Evolutionary conservation across 2,329 filamentous ascomycete species (phyloP).

Genomic region (Exophiala sideris): DNA sequence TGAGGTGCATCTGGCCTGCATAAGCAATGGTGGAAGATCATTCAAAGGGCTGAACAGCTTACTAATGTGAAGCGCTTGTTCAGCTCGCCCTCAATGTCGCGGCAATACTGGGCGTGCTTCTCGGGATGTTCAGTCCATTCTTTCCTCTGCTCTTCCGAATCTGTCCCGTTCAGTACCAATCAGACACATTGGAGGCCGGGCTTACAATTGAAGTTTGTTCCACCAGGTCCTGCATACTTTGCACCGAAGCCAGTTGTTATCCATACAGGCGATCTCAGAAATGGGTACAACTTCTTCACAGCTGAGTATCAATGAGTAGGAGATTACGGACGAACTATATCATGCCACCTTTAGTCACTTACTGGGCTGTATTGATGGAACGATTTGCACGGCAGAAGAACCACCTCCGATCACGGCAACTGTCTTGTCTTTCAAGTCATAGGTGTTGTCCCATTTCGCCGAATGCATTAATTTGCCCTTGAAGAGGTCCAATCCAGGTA

Average conservation of each 20-base stretch:
- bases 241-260: constrained; percentile 26
- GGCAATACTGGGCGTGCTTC: constrained; percentile 43
- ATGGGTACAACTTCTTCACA: constrained; percentile 30
- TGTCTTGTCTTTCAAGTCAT: constrained; percentile 47
- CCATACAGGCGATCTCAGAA: constrained; percentile 25
- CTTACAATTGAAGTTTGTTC: constrained; percentile 23
- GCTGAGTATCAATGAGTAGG: constrained; percentile 5
- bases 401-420: constrained; percentile 56
- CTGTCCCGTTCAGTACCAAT: constrained; percentile 2
- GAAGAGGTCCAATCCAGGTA: constrained; percentile 53
- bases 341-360: neutral
- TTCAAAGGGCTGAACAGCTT: neutral
- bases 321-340: neutral
- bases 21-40: neutral
- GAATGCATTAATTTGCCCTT: constrained; percentile 55
- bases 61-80: constrained; percentile 49
- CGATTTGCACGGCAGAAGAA: constrained; percentile 54
- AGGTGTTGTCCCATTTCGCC: constrained; percentile 53
- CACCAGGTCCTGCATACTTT: constrained; percentile 23
- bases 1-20: constrained; percentile 16
- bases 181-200: neutral
- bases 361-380: constrained; percentile 46
- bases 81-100: constrained; percentile 49
- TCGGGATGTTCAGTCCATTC: constrained; percentile 42
- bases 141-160: constrained; percentile 26